Conservation (phyloP, 805 yeast species). For the Ogataea kodamae region DNA sequence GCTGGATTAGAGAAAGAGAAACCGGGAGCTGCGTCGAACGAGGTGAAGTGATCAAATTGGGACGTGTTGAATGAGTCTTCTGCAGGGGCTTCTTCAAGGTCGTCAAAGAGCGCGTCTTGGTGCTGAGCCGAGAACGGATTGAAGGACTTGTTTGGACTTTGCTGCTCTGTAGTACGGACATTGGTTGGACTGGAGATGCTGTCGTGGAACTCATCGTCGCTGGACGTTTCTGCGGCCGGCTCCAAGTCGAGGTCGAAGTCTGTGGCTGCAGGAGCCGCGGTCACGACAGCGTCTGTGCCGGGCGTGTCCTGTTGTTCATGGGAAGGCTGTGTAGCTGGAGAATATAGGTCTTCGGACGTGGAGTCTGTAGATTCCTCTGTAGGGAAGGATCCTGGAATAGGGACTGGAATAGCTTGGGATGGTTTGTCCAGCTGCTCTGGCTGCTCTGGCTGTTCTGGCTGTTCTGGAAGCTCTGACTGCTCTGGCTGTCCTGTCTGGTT, state of each 20-base stretch:
- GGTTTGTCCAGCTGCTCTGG: conserved; percentile 5
- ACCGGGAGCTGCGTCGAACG: conserved; percentile 26
- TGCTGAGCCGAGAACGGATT: conserved; percentile 24
- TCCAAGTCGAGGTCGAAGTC: conserved; percentile 2
- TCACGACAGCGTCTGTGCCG: background rate
- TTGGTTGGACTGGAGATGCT: conserved; percentile 21
- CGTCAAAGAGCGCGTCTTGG: conserved; percentile 31
- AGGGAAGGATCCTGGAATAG: conserved; percentile 2
- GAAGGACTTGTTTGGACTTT: conserved; percentile 11
- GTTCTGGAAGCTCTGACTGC: conserved; percentile 15
- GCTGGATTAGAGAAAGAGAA: conserved; percentile 24
- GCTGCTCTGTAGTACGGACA: background rate
- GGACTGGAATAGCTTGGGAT: too few species aligned
- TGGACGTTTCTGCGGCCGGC: conserved; percentile 35
- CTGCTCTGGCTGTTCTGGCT: conserved; percentile 17
- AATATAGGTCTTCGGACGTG: conserved; percentile 13
- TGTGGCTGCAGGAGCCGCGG: background rate
- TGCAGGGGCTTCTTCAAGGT: conserved; percentile 34
- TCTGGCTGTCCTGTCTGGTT: conserved; percentile 6
- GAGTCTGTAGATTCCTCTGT: conserved; percentile 5
- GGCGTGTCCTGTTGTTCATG: conserved; percentile 2
- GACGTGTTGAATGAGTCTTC: conserved; percentile 28
- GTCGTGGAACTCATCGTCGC: conserved; percentile 39
- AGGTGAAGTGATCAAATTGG: conserved; percentile 37
- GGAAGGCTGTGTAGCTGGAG: conserved; percentile 9